phyloP scores from a whole-genome alignment of 2,329 filamentous ascomycete genomes.

The Emmonsiellopsis sp. region DNA sequence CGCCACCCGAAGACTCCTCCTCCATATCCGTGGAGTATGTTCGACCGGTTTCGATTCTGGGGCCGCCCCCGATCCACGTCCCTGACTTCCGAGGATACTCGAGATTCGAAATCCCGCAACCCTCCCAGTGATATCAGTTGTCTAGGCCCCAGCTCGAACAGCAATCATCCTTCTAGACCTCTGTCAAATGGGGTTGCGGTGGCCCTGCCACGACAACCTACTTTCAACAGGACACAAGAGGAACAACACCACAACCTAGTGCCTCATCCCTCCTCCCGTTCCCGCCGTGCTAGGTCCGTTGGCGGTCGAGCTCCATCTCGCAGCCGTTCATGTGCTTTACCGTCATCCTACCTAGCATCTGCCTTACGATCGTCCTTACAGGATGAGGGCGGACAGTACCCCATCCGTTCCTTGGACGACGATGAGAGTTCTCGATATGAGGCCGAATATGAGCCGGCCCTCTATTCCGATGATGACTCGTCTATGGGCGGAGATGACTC shows the following conservation, averaged over 20 bases:
- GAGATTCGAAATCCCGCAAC: neutral
- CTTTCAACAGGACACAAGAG: conserved; percentile 34
- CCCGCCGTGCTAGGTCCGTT: no score
- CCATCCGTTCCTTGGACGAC: conserved; percentile 15
- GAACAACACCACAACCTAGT: conserved; percentile 21
- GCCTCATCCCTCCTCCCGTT: conserved; percentile 15
- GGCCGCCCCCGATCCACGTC: conserved; percentile 24
- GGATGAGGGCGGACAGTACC: conserved; percentile 9
- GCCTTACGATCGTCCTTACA: no score
- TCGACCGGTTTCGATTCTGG: conserved; percentile 36
- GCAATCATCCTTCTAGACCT: conserved; percentile 13
- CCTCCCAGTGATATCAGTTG: conserved; percentile 6
- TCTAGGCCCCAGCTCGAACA: conserved; percentile 7
- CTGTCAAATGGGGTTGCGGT: neutral
- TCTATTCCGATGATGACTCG: conserved; percentile 5
- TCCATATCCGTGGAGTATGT: conserved; percentile 35
- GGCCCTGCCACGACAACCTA: conserved; percentile 15
- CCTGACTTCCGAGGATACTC: conserved; percentile 7
- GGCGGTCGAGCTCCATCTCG: no score
- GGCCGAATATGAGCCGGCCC: neutral
- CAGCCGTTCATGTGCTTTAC: no score
- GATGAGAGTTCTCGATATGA: neutral
- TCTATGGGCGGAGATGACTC: conserved; percentile 14
- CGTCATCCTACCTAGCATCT: no score
- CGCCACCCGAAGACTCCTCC: conserved; percentile 21